Evolutionary conservation across 768 basidiomycete species (phyloP), one percentile per base, ranked within the genome.

Genomic region (Termitomyces sp.): DNA sequence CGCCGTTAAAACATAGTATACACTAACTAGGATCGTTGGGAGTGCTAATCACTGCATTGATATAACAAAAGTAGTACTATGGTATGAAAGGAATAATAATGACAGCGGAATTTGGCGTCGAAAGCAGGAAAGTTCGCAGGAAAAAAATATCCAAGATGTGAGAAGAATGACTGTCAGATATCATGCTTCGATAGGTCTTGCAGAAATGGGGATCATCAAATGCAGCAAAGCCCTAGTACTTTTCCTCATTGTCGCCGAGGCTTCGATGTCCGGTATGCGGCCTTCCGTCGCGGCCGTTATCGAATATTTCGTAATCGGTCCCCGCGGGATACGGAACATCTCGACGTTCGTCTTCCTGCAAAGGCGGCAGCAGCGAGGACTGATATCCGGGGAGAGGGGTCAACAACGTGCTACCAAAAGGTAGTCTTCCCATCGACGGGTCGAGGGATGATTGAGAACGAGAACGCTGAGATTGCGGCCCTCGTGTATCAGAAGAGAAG

Each of bases 371-470:
- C 55, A 76, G 60, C n/a, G 78, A 67, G 30, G 76, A 64, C 58
- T 79, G 77, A 62, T 85, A 86, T 21, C 83, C 80, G 4, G 82
- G 76, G 19, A 87, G 73, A n/a, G 88, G 86, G 33, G 87, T 89
- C 59, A 89, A 73, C 53, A 90, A 75, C 26, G 84, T 88, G 69
- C 84, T 87, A 63, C 83, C 80, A 31, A 81, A 71, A 17, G 85
- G 81, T 30, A 89, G 74, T 43, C 84, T 77, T 60, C 67, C 72
- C 53, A 72, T 59, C 28, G 64, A 37, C 37, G 56, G 42, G 23
- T 61, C 58, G 28, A 57, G 54, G 50, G 60, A 67, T 60, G 67
- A 60, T 62, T 60, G 55, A 56, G 50, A 61, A 50, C 63, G 54
- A 70, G 46, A 62, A 43, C 48, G 54, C 50, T 66, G 61, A 60